A percentile compares a stretch with the other conserved stretches of the same genome.
Conservation (phyloP, 257 asterid species). For the Linaria vulgaris region DNA sequence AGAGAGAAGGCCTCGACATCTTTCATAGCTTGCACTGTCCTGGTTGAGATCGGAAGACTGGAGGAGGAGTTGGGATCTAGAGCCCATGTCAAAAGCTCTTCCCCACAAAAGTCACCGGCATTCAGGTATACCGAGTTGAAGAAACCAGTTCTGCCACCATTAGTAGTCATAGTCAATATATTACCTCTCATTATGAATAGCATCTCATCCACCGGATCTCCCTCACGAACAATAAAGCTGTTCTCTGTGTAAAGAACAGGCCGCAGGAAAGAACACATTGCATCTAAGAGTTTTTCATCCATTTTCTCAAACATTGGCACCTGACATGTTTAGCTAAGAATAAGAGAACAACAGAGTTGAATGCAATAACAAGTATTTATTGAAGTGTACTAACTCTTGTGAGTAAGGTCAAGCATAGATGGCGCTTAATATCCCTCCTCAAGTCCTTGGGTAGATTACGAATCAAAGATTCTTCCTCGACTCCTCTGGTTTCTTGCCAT, state of each 20-base stretch:
- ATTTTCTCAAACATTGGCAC: constrained; percentile 64
- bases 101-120: constrained; percentile 57
- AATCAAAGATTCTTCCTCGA: constrained; percentile 55
- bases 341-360: neutral
- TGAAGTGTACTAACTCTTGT: constrained; percentile 39
- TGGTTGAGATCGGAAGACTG: constrained; percentile 49
- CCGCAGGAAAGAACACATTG: constrained; percentile 45
- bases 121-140: constrained; percentile 49
- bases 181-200: constrained; percentile 65
- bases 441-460: constrained; percentile 65
- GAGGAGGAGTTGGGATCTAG: constrained; percentile 49
- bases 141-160: constrained; percentile 63
- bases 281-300: constrained; percentile 63
- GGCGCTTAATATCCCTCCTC: constrained; percentile 65
- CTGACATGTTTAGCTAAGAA: constrained; percentile 25
- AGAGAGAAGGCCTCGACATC: constrained; percentile 52
- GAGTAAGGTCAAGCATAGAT: constrained; percentile 63
- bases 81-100: constrained; percentile 60
- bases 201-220: constrained; percentile 71
- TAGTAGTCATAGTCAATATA: constrained; percentile 49
- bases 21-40: constrained; percentile 42
- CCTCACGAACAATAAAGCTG: constrained; percentile 57
- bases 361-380: neutral
- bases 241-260: constrained; percentile 54
- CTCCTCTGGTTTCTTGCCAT: constrained; percentile 76